A percentile compares a stretch with the other conserved stretches of the same genome.
Conservation (phyloP, 352 stramenopile genomes). For the Globisporangium iwayamae region DNA sequence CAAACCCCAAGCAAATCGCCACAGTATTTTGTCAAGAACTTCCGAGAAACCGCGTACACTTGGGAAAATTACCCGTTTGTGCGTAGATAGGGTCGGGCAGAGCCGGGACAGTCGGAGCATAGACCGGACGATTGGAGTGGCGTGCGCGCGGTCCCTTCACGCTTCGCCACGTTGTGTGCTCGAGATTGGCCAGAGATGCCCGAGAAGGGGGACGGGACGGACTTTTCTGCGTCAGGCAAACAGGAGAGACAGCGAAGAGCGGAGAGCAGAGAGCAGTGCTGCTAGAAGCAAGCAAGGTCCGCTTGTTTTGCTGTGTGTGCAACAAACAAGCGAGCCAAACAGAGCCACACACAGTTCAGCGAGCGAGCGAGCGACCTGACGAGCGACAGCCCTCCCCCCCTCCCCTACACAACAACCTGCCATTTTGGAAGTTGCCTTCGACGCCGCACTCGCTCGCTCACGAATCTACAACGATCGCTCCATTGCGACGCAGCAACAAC, state of each 20-base stretch:
- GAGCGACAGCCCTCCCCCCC: slow-evolving; percentile 32
- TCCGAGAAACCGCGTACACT: no score
- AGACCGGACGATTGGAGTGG: no score
- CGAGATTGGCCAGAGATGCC: background rate
- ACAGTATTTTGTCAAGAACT: no score
- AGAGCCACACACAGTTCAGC: slow-evolving; percentile 18
- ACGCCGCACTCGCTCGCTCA: slow-evolving; percentile 24
- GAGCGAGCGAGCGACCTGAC: slow-evolving; percentile 21
- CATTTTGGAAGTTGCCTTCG: slow-evolving; percentile 59
- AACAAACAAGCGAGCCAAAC: slow-evolving; percentile 5
- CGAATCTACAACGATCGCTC: slow-evolving; percentile 13
- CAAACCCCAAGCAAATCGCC: background rate
- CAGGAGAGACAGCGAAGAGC: background rate
- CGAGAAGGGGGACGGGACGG: slow-evolving; percentile 1
- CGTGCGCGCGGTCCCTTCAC: no score
- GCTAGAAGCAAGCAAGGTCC: slow-evolving; percentile 2
- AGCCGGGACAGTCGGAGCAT: no score
- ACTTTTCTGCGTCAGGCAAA: background rate
- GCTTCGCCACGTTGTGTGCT: background rate
- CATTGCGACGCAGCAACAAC: slow-evolving; percentile 13
- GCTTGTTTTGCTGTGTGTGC: background rate
- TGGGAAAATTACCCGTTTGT: no score
- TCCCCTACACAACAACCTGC: slow-evolving; percentile 27
- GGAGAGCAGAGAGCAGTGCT: background rate
- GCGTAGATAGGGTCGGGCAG: no score